A percentile compares a stretch with the other conserved stretches of the same genome.
Conservation (phyloP, 2,329 filamentous ascomycete genomes). For the Hymenoscyphus infarciens region DNA sequence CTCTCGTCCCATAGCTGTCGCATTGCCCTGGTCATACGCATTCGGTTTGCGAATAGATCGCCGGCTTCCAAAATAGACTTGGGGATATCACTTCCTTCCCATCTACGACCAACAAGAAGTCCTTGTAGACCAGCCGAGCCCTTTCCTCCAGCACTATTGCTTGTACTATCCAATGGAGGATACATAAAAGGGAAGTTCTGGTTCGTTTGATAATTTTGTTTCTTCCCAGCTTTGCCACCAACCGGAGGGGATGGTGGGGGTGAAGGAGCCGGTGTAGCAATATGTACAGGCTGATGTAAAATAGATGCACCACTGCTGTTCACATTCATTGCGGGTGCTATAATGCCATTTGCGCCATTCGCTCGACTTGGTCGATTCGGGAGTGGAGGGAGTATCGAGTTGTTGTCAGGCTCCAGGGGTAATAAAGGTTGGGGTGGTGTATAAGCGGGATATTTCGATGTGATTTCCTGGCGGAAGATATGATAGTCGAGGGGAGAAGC, state of each 20-base stretch:
- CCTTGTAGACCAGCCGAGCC: conserved; percentile 79
- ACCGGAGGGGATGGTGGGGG: conserved; percentile 85
- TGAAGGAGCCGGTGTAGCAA: conserved; percentile 95
- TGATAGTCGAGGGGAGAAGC: conserved; percentile 96
- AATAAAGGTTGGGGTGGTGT: conserved; percentile 80
- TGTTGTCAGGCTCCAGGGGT: conserved; percentile 84
- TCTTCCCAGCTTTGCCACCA: conserved; percentile 91
- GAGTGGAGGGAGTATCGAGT: conserved; percentile 81
- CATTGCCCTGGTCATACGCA: conserved; percentile 87
- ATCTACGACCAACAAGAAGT: conserved; percentile 73
- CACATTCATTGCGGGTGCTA: conserved; percentile 50
- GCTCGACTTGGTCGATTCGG: conserved; percentile 67
- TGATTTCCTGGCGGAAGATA: conserved; percentile 92
- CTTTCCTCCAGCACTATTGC: conserved; percentile 87
- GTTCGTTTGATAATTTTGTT: conserved; percentile 99
- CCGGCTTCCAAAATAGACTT: conserved; percentile 94
- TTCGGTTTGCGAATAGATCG: conserved; percentile 82
- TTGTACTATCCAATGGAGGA: conserved; percentile 82
- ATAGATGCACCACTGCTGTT: conserved; percentile 70
- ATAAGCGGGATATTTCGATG: conserved; percentile 96
- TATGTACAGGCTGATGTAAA: conserved; percentile 92
- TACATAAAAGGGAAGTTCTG: conserved; percentile 99
- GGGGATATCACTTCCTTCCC: conserved; percentile 92
- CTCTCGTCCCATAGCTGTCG: conserved; percentile 93
- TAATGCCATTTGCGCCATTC: conserved; percentile 58